Percentiles rank a stretch among this genome's conserved stretches.
Conservation (phyloP, 2,329 filamentous ascomycete species). For the Fusarium annulatum region DNA sequence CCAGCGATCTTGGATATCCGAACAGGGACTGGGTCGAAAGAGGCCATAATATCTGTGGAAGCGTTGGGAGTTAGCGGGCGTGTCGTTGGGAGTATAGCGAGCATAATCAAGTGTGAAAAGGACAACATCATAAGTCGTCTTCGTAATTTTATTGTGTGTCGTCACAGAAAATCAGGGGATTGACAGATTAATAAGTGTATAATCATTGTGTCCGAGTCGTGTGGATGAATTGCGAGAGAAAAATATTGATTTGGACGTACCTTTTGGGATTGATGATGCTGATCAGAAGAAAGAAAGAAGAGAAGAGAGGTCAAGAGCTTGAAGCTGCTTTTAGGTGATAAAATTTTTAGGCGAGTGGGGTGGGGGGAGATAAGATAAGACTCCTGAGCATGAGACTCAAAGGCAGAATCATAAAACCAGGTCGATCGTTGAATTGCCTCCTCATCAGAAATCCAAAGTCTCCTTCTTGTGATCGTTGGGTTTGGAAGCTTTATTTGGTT, state of each 20-base stretch:
- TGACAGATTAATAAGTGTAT: conserved; percentile 66
- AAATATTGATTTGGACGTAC: conserved; percentile 32
- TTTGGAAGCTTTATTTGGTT: conserved; percentile 51
- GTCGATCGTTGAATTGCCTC: neutral
- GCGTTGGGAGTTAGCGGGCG: conserved; percentile 35
- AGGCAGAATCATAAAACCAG: neutral
- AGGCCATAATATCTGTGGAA: conserved; percentile 37
- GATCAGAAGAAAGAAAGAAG: conserved; percentile 28
- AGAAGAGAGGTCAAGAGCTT: conserved; percentile 23
- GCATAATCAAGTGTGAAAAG: conserved; percentile 5
- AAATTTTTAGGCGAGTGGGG: conserved; percentile 41
- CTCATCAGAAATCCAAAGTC: conserved; percentile 74
- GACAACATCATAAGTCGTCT: conserved; percentile 57
- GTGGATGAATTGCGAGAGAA: neutral
- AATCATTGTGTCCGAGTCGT: conserved; percentile 57
- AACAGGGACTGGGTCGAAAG: conserved; percentile 59
- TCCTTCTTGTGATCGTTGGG: conserved; percentile 71
- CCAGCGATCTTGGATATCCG: conserved; percentile 84
- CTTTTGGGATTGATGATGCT: conserved; percentile 29
- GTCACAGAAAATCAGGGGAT: conserved; percentile 65
- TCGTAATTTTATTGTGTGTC: conserved; percentile 57
- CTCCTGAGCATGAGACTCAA: neutral
- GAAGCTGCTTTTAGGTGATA: conserved; percentile 34
- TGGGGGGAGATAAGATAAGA: conserved; percentile 23
- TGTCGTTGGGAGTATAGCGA: conserved; percentile 12